A percentile compares a stretch with the other conserved stretches of the same genome.
Evolutionary conservation across 176 grass and related monocot species (phyloP).

Genomic region (Musa schizocarpa): DNA sequence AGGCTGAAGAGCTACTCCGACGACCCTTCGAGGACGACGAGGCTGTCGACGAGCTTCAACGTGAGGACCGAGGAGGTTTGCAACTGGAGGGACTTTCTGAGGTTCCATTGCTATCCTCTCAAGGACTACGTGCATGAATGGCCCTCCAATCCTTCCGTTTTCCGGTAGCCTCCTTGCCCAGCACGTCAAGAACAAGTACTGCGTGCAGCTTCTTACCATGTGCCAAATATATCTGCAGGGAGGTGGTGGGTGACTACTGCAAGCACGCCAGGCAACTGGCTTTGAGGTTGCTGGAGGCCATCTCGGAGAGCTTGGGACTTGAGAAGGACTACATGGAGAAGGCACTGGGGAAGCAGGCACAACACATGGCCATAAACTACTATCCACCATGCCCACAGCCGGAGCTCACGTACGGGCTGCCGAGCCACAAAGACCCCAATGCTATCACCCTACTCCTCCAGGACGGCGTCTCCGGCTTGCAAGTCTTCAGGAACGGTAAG

Average conservation of each 20-base stretch:
- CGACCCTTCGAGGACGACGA: constrained; percentile 61
- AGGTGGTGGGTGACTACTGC: constrained; percentile 47
- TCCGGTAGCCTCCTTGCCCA: constrained; percentile 32
- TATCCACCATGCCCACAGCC: constrained; percentile 81
- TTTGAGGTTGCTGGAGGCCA: constrained; percentile 38
- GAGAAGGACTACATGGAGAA: constrained; percentile 44
- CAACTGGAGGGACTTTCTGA: constrained; percentile 90
- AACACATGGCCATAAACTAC: constrained; percentile 93
- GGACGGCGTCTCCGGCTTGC: constrained; percentile 56
- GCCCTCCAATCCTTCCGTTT: constrained; percentile 56
- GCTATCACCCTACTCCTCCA: constrained; percentile 69
- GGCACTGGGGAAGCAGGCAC: constrained; percentile 54
- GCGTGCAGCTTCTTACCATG: not conserved
- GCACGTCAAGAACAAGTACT: too few relatives aligned
- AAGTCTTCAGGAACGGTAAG: constrained; percentile 46
- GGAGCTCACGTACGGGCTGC: constrained; percentile 58
- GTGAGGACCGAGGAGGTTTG: constrained; percentile 66
- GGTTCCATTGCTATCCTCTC: constrained; percentile 78
- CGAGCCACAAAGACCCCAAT: constrained; percentile 67
- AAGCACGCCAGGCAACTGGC: constrained; percentile 45
- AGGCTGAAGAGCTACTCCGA: constrained; percentile 91
- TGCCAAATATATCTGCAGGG: constrained; percentile 19
- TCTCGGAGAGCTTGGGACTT: constrained; percentile 60
- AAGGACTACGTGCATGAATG: constrained; percentile 69
- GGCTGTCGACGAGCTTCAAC: constrained; percentile 94